These are phyloP conservation scores for Cafeteria roenbergensis DNA, from an alignment of 108 stramenopile genomes.

Conservation along the genomic window DNA sequence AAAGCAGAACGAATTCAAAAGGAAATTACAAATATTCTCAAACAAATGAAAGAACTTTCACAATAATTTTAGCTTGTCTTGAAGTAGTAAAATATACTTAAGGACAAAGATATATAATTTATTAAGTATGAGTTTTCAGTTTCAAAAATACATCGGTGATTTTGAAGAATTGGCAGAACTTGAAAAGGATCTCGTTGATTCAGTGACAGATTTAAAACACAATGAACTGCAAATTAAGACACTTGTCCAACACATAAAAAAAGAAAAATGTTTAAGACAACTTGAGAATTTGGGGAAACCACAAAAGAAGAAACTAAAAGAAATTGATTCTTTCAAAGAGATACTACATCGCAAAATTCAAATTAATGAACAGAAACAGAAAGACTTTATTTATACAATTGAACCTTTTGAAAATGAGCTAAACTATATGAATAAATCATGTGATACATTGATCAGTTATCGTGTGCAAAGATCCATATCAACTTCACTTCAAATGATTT, in stretches of 20 bases:
- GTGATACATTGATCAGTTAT: too few species aligned
- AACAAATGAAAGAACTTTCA: not conserved
- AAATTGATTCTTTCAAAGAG: too few species aligned
- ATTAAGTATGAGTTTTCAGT: not conserved
- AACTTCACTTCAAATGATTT: not conserved
- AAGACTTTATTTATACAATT: not conserved
- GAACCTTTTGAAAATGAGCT: not conserved
- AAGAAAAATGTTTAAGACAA: not conserved
- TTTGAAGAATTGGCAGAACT: too few species aligned
- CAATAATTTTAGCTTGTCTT: not conserved
- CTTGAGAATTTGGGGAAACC: too few species aligned
- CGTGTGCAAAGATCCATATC: too few species aligned
- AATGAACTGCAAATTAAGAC: not conserved
- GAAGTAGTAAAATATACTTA: too few species aligned
- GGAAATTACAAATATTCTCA: not conserved
- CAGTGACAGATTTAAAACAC: not conserved
- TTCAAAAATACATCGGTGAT: not conserved
- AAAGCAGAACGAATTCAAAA: too few species aligned
- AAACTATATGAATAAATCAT: not conserved
- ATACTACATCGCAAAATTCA: not conserved
- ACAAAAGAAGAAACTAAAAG: too few species aligned
- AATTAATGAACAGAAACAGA: not conserved
- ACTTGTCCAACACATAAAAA: not conserved
- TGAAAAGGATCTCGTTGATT: not conserved
- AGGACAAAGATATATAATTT: not conserved